Percentiles rank a stretch among this genome's conserved stretches.
Evolutionary conservation across 2,329 filamentous ascomycete genomes (phyloP).

Genomic region (Escovopsis sp.): DNA sequence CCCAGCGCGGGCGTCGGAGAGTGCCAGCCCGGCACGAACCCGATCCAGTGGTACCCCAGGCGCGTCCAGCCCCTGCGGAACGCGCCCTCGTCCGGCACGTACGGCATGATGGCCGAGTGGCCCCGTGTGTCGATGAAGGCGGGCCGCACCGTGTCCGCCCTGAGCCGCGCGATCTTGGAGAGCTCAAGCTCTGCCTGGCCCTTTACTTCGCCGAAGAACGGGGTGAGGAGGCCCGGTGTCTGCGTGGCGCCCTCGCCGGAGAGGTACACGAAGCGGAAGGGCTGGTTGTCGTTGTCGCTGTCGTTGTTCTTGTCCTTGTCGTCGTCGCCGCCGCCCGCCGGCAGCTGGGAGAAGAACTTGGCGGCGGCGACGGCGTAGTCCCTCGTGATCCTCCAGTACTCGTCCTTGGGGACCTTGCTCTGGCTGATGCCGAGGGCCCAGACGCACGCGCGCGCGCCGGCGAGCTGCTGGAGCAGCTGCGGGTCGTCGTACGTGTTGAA

Average conservation of each 20-base stretch:
- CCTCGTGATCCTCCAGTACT: constrained; percentile 55
- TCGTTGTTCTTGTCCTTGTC: too few relatives aligned
- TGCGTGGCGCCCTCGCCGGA: constrained; percentile 50
- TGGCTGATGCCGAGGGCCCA: constrained; percentile 60
- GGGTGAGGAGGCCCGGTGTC: constrained; percentile 38
- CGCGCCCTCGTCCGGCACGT: constrained; percentile 20
- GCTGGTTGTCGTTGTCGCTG: constrained; percentile 17
- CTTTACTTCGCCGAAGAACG: constrained; percentile 49
- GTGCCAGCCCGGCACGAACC: constrained; percentile 8
- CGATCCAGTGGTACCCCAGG: constrained; percentile 14
- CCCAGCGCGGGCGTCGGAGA: constrained; percentile 32
- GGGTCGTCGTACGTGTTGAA: constrained; percentile 46
- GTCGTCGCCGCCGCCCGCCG: too few relatives aligned
- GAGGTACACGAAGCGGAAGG: constrained; percentile 58
- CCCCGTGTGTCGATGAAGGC: constrained; percentile 37
- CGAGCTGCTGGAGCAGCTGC: constrained; percentile 41
- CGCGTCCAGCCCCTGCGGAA: constrained; percentile 4
- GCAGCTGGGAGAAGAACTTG: constrained; percentile 37
- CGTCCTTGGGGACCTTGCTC: constrained; percentile 43
- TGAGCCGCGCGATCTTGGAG: constrained; percentile 37
- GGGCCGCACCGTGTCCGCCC: constrained; percentile 43
- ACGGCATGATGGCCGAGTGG: constrained; percentile 28
- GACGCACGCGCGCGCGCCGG: constrained; percentile 52
- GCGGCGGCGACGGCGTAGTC: constrained; percentile 51
- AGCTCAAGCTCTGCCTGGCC: constrained; percentile 49